These are phyloP conservation scores for Auxenochlorella pyrenoidosa DNA, from an alignment of 139 green algal genomes.

Conservation along the genomic window DNA sequence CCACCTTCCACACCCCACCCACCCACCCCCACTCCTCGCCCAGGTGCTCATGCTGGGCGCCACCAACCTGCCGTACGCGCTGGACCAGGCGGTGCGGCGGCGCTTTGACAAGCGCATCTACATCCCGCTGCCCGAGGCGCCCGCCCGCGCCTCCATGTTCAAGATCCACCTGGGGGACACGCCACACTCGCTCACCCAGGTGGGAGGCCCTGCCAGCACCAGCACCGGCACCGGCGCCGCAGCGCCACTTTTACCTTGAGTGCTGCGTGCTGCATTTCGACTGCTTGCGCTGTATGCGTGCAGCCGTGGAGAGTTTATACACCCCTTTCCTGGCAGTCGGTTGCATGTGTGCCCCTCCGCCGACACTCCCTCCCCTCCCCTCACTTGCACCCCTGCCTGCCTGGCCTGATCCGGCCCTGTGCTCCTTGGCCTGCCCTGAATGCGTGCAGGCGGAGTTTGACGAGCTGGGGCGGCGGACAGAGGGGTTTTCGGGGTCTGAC, in stretches of 20 bases:
- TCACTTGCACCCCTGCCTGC: too few species aligned
- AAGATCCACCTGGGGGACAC: constrained; percentile 96
- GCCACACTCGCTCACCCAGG: constrained; percentile 77
- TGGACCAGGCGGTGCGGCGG: constrained; percentile 93
- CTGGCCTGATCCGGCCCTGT: neutral
- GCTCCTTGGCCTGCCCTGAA: constrained; percentile 47
- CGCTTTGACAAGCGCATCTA: constrained; percentile 98
- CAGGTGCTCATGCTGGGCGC: constrained; percentile 93
- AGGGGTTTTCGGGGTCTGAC: constrained; percentile 94
- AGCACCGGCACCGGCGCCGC: too few species aligned
- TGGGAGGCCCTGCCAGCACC: neutral
- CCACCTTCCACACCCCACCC: too few species aligned
- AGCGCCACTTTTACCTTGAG: too few species aligned
- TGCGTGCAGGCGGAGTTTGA: constrained; percentile 86
- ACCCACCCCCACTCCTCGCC: too few species aligned
- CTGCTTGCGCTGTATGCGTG: too few species aligned
- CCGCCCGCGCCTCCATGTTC: constrained; percentile 95
- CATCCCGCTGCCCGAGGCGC: constrained; percentile 95
- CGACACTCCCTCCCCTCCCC: too few species aligned
- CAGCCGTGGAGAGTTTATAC: too few species aligned
- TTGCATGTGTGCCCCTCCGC: too few species aligned
- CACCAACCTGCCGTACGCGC: constrained; percentile 97
- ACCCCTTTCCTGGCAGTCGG: neutral
- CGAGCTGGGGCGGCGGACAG: constrained; percentile 80
- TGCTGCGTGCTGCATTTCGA: too few species aligned